These are phyloP conservation scores for Coleophoma eucalyptorum DNA, from an alignment of 2,329 filamentous ascomycete genomes.

Conservation along the genomic window DNA sequence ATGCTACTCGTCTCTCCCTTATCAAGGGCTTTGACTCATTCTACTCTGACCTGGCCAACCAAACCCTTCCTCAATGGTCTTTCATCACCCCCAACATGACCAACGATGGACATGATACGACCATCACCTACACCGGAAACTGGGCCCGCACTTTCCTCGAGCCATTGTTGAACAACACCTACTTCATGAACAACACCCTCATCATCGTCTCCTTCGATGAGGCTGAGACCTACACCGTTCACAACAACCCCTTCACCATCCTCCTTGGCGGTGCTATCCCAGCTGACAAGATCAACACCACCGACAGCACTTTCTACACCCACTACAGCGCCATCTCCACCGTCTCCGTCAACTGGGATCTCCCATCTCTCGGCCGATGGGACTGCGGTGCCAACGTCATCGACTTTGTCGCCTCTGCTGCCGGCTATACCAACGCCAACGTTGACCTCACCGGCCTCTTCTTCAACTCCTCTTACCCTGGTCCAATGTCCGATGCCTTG, in stretches of 20 bases:
- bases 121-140: conserved; percentile 61
- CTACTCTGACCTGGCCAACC: conserved; percentile 58
- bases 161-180: conserved; percentile 63
- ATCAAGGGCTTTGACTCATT: conserved; percentile 75
- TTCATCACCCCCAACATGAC: conserved; percentile 76
- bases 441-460: conserved; percentile 23
- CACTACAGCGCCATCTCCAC: conserved; percentile 70
- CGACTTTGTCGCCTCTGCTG: conserved; percentile 53
- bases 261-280: conserved; percentile 75
- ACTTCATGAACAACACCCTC: conserved; percentile 74
- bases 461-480: conserved; percentile 41
- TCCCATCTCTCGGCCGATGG: conserved; percentile 66
- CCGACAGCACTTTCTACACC: conserved; percentile 66
- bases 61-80: conserved; percentile 66
- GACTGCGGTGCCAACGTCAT: conserved; percentile 75
- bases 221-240: conserved; percentile 61
- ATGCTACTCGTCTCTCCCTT: conserved; percentile 55
- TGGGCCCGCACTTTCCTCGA: conserved; percentile 68
- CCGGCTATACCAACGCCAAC: conserved; percentile 43
- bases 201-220: conserved; percentile 79
- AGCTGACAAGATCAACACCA: conserved; percentile 58
- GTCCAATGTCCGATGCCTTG: conserved; percentile 15
- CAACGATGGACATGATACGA: conserved; percentile 71
- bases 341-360: conserved; percentile 62
- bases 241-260: conserved; percentile 68